phyloP scores from a whole-genome alignment of 495 filamentous ascomycete species.

The Platismatia glauca region DNA sequence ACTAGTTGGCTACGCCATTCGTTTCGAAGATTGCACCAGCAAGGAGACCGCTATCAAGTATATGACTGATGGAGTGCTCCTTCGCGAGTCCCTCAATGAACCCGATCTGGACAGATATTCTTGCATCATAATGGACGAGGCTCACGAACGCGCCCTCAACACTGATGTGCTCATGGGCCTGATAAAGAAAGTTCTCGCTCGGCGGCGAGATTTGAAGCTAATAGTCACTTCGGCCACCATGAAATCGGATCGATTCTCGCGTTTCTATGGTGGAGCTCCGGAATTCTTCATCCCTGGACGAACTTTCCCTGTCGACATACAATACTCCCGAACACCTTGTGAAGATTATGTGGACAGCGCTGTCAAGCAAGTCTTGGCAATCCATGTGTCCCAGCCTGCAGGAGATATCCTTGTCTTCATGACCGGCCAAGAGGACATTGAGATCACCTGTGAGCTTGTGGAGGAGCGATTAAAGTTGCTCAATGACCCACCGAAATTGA shows the following conservation, averaged over 20 bases:
- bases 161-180: slow-evolving; percentile 97
- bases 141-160: slow-evolving; percentile 92
- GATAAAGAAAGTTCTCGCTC: slow-evolving; percentile 89
- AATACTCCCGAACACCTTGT: slow-evolving; percentile 89
- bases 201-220: slow-evolving; percentile 84
- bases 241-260: slow-evolving; percentile 93
- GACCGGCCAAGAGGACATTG: slow-evolving; percentile 99
- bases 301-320: slow-evolving; percentile 94
- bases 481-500: slow-evolving; percentile 90
- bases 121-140: slow-evolving; percentile 99
- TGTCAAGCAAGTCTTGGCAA: slow-evolving; percentile 93
- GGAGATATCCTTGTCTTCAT: slow-evolving; percentile 98
- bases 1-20: slow-evolving; percentile 91
- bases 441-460: slow-evolving; percentile 87
- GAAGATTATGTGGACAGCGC: slow-evolving; percentile 98
- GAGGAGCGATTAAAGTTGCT: slow-evolving; percentile 82
- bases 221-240: slow-evolving; percentile 99
- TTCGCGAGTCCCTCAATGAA: slow-evolving; percentile 87
- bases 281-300: slow-evolving; percentile 95
- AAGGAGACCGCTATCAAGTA: slow-evolving; percentile 95
- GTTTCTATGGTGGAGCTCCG: slow-evolving; percentile 95
- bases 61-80: slow-evolving; percentile 96
- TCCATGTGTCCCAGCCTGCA: slow-evolving; percentile 83
- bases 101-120: slow-evolving; percentile 93
- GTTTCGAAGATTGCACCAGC: slow-evolving; percentile 97